Evolutionary conservation across 345 rosid genomes (phyloP), one percentile per base, ranked within the genome.

Genomic region (Passiflora organensis): DNA sequence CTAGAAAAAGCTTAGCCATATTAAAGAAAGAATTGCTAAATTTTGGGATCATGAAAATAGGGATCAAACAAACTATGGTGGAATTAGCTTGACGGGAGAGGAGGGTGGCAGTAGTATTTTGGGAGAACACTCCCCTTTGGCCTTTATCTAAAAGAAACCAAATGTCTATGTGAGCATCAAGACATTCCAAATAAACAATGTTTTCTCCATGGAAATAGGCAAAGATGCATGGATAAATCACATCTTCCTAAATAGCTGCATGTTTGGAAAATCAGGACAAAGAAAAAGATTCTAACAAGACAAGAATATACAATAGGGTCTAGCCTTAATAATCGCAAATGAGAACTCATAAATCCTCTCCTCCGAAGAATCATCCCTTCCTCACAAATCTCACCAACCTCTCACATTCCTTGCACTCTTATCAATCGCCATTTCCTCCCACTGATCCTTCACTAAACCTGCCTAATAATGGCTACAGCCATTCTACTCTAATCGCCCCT

Each of bases 341-440:
- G n/a, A n/a, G n/a, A n/a, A n/a, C n/a, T n/a, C n/a, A 46, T 11
- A 34, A 15, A 44, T 48, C 25, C 0, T 48, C 22, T n/a, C 38
- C 58, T 59, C 82, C 85, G 82, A 80, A 24, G 76, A 71, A 63
- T 75, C 51, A 70, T 82, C 76, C 68, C 78, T 64, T 69, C 85
- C 85, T 72, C 76, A 68, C 69, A 73, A 41, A 52, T 68, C 39
- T 59, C 58, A 62, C 74, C 81, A 62, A 72, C 69, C 47, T 63
- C 58, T 20, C 22, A 37, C 66, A 72, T 59, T 54, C 56, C 69
- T n/a, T 43, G 10, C 1, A 12, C 16, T 2, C 32, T 17, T 34
- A 5, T 53, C 32, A 48, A 48, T 42, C 51, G 61, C 43, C 39
- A 24, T 57, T 56, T 46, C n/a, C 32, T 14, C n/a, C 13, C 20